phyloP scores from a whole-genome alignment of 495 filamentous ascomycete genomes.

The Talaromyces trachyspermus region DNA sequence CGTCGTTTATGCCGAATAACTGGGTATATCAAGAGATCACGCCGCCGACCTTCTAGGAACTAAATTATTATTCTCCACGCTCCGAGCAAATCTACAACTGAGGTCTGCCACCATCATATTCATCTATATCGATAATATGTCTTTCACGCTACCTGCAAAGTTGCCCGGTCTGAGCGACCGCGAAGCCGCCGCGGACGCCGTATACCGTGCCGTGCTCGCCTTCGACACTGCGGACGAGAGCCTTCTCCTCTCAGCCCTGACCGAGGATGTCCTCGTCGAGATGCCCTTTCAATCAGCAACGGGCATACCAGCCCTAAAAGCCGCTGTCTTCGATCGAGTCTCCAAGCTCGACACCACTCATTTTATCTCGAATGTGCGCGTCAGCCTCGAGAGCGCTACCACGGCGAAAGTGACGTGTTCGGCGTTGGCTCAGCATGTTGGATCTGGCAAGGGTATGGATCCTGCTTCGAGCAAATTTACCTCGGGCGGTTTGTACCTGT shows the following conservation, averaged over 20 bases:
- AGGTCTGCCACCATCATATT: too few relatives aligned
- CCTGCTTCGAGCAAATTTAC: conserved; percentile 8
- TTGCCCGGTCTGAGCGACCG: not conserved
- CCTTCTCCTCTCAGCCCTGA: conserved; percentile 21
- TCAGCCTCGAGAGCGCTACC: conserved; percentile 13
- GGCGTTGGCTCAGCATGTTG: conserved; percentile 23
- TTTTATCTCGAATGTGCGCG: conserved; percentile 20
- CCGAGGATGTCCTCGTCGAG: conserved; percentile 13
- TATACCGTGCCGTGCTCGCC: conserved; percentile 18
- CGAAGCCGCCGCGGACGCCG: conserved; percentile 23
- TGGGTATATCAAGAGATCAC: too few relatives aligned
- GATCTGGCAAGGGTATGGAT: conserved; percentile 13
- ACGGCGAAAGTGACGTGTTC: conserved; percentile 15
- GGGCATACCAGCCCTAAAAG: conserved; percentile 13
- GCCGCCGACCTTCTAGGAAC: too few relatives aligned
- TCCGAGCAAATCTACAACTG: too few relatives aligned
- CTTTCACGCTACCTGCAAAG: not conserved
- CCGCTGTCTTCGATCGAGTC: conserved; percentile 11
- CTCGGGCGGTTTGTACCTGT: conserved; percentile 14
- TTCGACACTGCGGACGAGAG: conserved; percentile 17
- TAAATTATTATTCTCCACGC: too few relatives aligned
- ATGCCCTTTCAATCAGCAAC: conserved; percentile 13
- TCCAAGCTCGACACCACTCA: conserved; percentile 27
- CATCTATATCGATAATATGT: too few relatives aligned
- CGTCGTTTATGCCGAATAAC: too few relatives aligned